Base-by-base conservation (phyloP, 2,329 filamentous ascomycete species). In the Ophiosphaerella narmari region DNA sequence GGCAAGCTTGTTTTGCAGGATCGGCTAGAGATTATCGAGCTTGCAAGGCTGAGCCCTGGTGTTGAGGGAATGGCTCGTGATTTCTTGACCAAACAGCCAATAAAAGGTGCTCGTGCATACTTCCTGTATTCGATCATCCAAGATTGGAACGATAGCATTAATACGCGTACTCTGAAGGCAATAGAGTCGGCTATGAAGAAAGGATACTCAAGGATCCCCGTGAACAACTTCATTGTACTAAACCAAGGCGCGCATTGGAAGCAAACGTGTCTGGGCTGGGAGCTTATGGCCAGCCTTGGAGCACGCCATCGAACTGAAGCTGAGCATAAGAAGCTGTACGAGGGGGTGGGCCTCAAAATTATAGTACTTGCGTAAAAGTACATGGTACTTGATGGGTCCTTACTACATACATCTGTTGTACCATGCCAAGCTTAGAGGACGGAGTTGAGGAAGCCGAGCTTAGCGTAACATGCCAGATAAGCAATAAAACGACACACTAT, bases 41-140 rank as follows among this genome's bases (percentile, higher is more conserved):
- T 62, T 6, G 65, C 71, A 9, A 44, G 57, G 6, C 31, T 60
- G 0, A 40, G 73, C 14, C 42, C 57, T 7, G 46, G 60, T 0
- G 60, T 71, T 5, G 62, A 71, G 38, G 45, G 21, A 2, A 70
- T 71, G 63, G 43, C 58, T 1, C 71, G 77, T 33, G 72, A 77
- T 43, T 76, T 67, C 39, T 24, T 66, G 38, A 62, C 57, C 3
- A 53, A 62, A 32, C 63, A 67, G 39, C 61, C 64, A 64, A 54
- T 75, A 0, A 70, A 74, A 61, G 72, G 54, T 16, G 64, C 64
- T 2, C 56, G 65, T 11, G 60, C 61, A 3, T 70, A 70, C 35
- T 68, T 57, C 40, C 47, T 70, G 0, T 62, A 66, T 40, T 62
- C 57, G 9, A 68, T 70, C 37, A 59, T 70, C 18, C 67, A 70